Conservation (phyloP, 805 yeast genomes). For the Wickerhamomyces xylosicus region DNA sequence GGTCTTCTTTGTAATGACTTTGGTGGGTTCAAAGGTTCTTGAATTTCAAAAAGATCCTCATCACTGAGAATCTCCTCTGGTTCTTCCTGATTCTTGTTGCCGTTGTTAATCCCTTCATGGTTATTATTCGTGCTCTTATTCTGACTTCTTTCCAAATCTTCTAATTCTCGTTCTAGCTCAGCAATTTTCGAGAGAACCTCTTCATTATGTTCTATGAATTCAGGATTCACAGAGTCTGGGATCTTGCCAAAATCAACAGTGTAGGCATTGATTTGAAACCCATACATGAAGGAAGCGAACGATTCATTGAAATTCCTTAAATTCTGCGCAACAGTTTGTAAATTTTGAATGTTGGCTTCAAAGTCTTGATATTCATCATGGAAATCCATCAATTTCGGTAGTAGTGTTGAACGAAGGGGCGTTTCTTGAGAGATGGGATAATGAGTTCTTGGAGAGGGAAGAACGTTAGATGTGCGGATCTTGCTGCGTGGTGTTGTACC, state of each 20-base stretch:
- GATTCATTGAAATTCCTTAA: conserved; percentile 66
- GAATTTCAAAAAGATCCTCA: neutral
- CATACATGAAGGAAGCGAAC: conserved; percentile 67
- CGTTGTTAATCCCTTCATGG: conserved; percentile 8
- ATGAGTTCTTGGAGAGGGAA: conserved; percentile 34
- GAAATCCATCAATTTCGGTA: conserved; percentile 32
- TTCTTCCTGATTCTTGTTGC: neutral
- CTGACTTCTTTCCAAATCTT: conserved; percentile 4
- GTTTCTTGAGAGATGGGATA: conserved; percentile 30
- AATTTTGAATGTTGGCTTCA: conserved; percentile 44
- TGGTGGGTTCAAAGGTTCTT: neutral
- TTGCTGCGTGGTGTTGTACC: neutral
- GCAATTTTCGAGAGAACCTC: conserved; percentile 13
- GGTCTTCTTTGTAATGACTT: neutral
- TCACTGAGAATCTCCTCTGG: neutral
- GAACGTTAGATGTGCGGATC: neutral
- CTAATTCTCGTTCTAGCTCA: conserved; percentile 12
- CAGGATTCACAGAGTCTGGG: conserved; percentile 13
- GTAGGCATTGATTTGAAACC: conserved; percentile 79
- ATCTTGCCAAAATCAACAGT: conserved; percentile 54
- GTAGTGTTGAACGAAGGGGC: conserved; percentile 31
- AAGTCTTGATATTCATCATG: conserved; percentile 43
- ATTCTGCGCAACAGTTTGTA: conserved; percentile 51
- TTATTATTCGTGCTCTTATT: neutral
- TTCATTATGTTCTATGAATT: conserved; percentile 8